phyloP scores from a whole-genome alignment of 176 grass and related monocot species.

The Musa beccarii region DNA sequence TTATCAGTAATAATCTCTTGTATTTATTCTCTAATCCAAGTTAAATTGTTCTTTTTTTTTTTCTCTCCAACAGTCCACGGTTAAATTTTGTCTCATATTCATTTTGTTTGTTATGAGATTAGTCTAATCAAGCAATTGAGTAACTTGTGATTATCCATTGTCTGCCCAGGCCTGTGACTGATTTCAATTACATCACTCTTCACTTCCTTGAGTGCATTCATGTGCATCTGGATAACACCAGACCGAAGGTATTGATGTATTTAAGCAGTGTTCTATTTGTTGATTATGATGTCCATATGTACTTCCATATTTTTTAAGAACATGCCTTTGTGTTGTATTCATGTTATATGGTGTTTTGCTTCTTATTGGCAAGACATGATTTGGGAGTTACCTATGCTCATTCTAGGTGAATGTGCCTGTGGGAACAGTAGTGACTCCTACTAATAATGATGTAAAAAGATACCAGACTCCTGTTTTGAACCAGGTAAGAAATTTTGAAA shows the following conservation, averaged over 20 bases:
- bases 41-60: neutral
- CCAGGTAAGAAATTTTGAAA: constrained; percentile 19
- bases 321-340: neutral
- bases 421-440: constrained; percentile 15
- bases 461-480: constrained; percentile 20
- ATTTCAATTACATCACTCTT: constrained; percentile 74
- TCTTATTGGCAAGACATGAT: no score
- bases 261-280: constrained; percentile 5
- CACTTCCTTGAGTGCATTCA: constrained; percentile 87
- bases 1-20: neutral
- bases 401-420: constrained; percentile 23
- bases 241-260: constrained; percentile 39
- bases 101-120: neutral
- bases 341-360: no score
- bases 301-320: neutral
- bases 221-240: constrained; percentile 69
- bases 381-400: neutral
- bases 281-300: neutral
- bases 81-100: neutral
- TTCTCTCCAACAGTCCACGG: neutral
- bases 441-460: constrained; percentile 9
- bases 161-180: constrained; percentile 47
- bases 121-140: neutral
- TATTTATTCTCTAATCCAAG: neutral
- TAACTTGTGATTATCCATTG: constrained; percentile 22